phyloP scores from a whole-genome alignment of 2,329 filamentous ascomycete species.

The Colletotrichum salicis region DNA sequence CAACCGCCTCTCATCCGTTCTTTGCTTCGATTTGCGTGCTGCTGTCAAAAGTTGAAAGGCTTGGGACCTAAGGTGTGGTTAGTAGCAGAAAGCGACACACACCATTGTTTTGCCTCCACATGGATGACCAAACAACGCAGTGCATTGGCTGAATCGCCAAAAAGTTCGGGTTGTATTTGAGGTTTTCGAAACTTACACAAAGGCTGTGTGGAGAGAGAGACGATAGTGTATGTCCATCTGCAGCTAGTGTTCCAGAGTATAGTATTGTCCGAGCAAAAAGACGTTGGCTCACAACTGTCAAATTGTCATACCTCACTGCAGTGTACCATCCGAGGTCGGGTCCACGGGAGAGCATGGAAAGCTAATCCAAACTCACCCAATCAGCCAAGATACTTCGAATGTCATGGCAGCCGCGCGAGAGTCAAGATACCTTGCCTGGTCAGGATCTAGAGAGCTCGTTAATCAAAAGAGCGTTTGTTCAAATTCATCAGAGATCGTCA shows the following conservation, averaged over 20 bases:
- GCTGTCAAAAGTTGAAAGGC: conserved; percentile 7
- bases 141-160: not conserved
- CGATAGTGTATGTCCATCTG: conserved; percentile 3
- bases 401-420: not conserved
- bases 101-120: not conserved
- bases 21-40: conserved; percentile 7
- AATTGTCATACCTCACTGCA: not conserved
- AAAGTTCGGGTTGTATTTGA: not conserved
- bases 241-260: conserved; percentile 10
- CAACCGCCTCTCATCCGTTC: conserved; percentile 9
- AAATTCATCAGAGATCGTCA: not conserved
- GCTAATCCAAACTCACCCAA: not conserved
- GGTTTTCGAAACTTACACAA: not conserved
- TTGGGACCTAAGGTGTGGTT: not conserved
- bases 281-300: conserved; percentile 3
- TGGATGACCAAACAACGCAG: not conserved
- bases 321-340: not conserved
- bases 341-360: not conserved
- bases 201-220: not conserved
- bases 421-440: not conserved
- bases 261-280: not conserved
- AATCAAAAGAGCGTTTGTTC: not conserved
- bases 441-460: not conserved
- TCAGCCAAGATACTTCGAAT: not conserved
- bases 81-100: conserved; percentile 1